Evolutionary conservation across 177 flowering plant species (phyloP).

Genomic region (Vitis hybrid): DNA sequence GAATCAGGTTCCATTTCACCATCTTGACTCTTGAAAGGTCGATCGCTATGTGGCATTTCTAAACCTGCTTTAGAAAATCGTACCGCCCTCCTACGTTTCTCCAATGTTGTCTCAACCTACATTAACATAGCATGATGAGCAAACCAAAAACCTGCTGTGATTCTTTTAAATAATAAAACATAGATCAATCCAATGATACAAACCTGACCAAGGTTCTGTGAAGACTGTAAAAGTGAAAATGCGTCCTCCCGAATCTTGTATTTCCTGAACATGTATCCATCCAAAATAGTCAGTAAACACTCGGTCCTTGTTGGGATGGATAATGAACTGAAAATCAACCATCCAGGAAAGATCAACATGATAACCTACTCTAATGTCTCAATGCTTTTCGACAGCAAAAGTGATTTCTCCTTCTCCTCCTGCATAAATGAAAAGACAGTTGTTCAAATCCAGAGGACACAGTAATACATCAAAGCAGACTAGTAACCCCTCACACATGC

Average conservation of each 20-base stretch:
- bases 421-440: conserved; percentile 21
- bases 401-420: conserved; percentile 69
- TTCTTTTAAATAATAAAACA: neutral
- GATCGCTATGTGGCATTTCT: conserved; percentile 37
- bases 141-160: neutral
- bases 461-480: neutral
- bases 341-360: neutral
- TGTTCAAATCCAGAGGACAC: conserved; percentile 1
- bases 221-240: conserved; percentile 55
- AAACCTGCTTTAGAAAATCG: conserved; percentile 70
- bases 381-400: conserved; percentile 45
- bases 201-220: conserved; percentile 74
- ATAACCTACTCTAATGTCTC: conserved; percentile 60
- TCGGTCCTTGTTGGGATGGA: neutral
- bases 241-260: conserved; percentile 63
- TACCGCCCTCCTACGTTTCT: conserved; percentile 60
- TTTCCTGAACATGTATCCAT: conserved; percentile 39
- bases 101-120: conserved; percentile 67
- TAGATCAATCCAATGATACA: conserved; percentile 17
- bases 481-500: neutral
- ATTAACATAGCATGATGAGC: neutral
- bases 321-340: neutral
- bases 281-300: neutral
- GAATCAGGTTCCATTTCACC: conserved; percentile 24
- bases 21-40: conserved; percentile 27